Percentiles rank a stretch among this genome's conserved stretches.
Conservation (phyloP, 1,284 basidiomycete genomes). For the Entoloma clypeatum region DNA sequence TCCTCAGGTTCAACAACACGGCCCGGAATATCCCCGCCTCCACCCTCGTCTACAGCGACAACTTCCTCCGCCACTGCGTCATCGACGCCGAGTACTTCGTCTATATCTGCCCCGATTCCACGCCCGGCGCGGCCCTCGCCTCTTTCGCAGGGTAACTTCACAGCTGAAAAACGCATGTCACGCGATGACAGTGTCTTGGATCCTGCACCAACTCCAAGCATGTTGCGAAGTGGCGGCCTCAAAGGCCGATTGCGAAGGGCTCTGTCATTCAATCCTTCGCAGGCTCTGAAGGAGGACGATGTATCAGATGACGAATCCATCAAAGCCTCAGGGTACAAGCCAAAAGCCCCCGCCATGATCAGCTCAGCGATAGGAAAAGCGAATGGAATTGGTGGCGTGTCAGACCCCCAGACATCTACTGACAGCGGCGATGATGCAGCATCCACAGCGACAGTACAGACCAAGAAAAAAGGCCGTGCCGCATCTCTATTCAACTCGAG, state of each 20-base stretch:
- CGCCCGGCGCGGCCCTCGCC: constrained; percentile 71
- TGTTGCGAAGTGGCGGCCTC: constrained; percentile 60
- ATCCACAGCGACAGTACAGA: constrained; percentile 52
- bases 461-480: constrained; percentile 68
- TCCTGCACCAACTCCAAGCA: constrained; percentile 40
- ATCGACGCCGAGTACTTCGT: constrained; percentile 31
- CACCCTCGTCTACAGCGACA: constrained; percentile 31
- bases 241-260: constrained; percentile 76
- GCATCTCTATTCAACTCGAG: constrained; percentile 84
- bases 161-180: constrained; percentile 71
- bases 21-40: constrained; percentile 40
- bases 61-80: constrained; percentile 33
- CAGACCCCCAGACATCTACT: constrained; percentile 14
- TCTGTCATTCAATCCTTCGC: constrained; percentile 60
- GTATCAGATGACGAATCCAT: constrained; percentile 45
- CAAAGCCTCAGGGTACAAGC: constrained; percentile 36
- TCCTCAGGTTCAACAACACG: constrained; percentile 37
- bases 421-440: constrained; percentile 34
- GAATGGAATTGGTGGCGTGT: constrained; percentile 19
- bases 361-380: constrained; percentile 21
- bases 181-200: constrained; percentile 71
- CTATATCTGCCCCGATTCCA: constrained; percentile 38
- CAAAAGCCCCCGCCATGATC: constrained; percentile 27
- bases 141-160: constrained; percentile 67
- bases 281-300: constrained; percentile 59